Evolutionary conservation across 352 stramenopile genomes (phyloP).

Genomic region (Phytophthora melonis): DNA sequence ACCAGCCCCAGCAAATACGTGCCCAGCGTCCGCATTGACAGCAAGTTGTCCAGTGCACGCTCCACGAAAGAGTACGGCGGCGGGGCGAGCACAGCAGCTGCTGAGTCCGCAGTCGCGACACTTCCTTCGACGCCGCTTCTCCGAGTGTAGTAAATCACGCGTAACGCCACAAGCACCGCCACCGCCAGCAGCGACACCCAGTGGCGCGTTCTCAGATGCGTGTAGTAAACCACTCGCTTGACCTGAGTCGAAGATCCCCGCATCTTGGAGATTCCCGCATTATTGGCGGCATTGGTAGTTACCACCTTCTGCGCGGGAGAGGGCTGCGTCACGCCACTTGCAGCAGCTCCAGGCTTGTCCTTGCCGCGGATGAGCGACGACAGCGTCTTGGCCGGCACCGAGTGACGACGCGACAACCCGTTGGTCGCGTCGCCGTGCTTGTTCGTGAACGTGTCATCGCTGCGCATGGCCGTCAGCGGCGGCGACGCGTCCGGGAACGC

Average conservation of each 20-base stretch:
- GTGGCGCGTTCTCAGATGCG: slow-evolving; percentile 63
- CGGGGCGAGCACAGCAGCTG: slow-evolving; percentile 1
- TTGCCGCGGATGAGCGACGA: slow-evolving; percentile 21
- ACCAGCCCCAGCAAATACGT: slow-evolving; percentile 63
- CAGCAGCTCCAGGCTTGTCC: slow-evolving; percentile 8
- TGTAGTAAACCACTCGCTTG: slow-evolving; percentile 28
- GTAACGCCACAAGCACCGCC: slow-evolving; percentile 44
- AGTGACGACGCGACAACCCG: slow-evolving; percentile 33
- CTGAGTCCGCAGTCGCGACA: slow-evolving; percentile 4
- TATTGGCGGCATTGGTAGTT: neutral
- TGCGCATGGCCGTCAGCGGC: slow-evolving; percentile 28
- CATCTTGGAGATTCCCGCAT: slow-evolving; percentile 20
- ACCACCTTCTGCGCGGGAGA: slow-evolving; percentile 6
- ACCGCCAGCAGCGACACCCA: slow-evolving; percentile 53
- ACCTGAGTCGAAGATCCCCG: neutral
- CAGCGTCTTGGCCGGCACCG: slow-evolving; percentile 36
- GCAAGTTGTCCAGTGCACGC: slow-evolving; percentile 51
- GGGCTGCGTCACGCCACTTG: neutral
- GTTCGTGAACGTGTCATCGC: slow-evolving; percentile 16
- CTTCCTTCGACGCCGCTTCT: slow-evolving; percentile 37
- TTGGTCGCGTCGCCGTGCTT: slow-evolving; percentile 10
- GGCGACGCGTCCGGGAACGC: slow-evolving; percentile 41
- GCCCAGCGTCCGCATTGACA: slow-evolving; percentile 60
- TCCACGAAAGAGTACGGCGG: slow-evolving; percentile 43
- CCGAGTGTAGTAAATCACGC: slow-evolving; percentile 48